Percentiles rank a stretch among this genome's conserved stretches.
Evolutionary conservation across 1,284 basidiomycete genomes (phyloP).

Genomic region (Xanthoconium separans): DNA sequence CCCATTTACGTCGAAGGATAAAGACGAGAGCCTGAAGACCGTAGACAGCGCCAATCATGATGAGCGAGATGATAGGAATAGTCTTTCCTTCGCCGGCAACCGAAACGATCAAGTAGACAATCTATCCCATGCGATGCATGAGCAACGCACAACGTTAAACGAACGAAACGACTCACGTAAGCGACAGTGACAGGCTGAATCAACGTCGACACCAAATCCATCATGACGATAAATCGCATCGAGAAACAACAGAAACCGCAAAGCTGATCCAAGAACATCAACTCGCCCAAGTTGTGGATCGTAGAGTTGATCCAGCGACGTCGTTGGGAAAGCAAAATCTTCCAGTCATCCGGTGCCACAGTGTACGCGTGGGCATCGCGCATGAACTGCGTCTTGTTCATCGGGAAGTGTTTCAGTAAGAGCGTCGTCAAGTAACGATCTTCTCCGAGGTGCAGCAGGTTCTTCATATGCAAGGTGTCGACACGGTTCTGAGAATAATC

Average conservation of each 20-base stretch:
- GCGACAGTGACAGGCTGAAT: conserved; percentile 92
- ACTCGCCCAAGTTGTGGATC: conserved; percentile 93
- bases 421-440: conserved; percentile 98
- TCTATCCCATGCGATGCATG: conserved; percentile 36
- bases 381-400: conserved; percentile 92
- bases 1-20: conserved; percentile 85
- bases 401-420: conserved; percentile 91
- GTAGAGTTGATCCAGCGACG: conserved; percentile 99
- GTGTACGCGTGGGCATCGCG: conserved; percentile 92
- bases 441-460: conserved; percentile 94
- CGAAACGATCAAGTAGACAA: conserved; percentile 84
- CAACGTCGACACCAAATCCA: conserved; percentile 87
- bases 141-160: conserved; percentile 8
- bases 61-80: conserved; percentile 77
- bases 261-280: conserved; percentile 89
- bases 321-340: conserved; percentile 93
- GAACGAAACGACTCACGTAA: conserved; percentile 63
- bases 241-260: conserved; percentile 99
- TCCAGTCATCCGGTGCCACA: conserved; percentile 92
- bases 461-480: conserved; percentile 98
- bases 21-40: conserved; percentile 74
- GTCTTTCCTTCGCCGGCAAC: conserved; percentile 61
- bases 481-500: conserved; percentile 97
- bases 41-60: conserved; percentile 93
- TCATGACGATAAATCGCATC: conserved; percentile 97